Evolutionary conservation across 2,329 filamentous ascomycete genomes (phyloP).

Genomic region (Coleophoma cylindrospora): DNA sequence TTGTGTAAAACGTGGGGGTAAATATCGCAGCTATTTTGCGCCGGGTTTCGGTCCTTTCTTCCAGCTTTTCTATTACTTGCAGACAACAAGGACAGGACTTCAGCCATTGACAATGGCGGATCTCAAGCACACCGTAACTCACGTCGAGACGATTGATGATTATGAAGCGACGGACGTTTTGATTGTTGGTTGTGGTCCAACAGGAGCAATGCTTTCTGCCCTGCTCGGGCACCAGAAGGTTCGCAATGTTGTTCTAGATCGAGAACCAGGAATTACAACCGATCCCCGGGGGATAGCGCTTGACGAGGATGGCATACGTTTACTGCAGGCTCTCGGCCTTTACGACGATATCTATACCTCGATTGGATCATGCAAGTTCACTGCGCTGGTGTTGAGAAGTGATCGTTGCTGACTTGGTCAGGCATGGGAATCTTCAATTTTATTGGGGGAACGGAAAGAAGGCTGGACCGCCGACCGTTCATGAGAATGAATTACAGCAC

Average conservation of each 20-base stretch:
- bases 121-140: too few relatives aligned
- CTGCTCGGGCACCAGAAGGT: constrained; percentile 9
- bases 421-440: constrained; percentile 7
- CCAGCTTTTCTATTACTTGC: too few relatives aligned
- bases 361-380: constrained; percentile 8
- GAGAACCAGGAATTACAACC: constrained; percentile 16
- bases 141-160: too few relatives aligned
- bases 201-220: constrained; percentile 20
- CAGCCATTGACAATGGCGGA: too few relatives aligned
- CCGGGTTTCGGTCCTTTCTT: too few relatives aligned
- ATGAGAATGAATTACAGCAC: constrained; percentile 7
- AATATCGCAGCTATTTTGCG: too few relatives aligned
- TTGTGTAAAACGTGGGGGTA: too few relatives aligned
- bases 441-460: constrained; percentile 3
- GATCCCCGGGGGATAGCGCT: constrained; percentile 27
- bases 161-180: constrained; percentile 16
- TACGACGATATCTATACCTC: constrained; percentile 18
- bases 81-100: too few relatives aligned
- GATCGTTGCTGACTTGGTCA: background rate
- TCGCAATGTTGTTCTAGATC: constrained; percentile 21
- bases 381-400: too few relatives aligned
- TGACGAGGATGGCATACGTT: constrained; percentile 26
- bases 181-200: constrained; percentile 23
- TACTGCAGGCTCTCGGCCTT: constrained; percentile 17
- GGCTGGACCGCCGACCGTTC: constrained; percentile 4